These are phyloP conservation scores for Petasospora rhodanensis DNA, from an alignment of 1,139 yeast species.

Conservation along the genomic window DNA sequence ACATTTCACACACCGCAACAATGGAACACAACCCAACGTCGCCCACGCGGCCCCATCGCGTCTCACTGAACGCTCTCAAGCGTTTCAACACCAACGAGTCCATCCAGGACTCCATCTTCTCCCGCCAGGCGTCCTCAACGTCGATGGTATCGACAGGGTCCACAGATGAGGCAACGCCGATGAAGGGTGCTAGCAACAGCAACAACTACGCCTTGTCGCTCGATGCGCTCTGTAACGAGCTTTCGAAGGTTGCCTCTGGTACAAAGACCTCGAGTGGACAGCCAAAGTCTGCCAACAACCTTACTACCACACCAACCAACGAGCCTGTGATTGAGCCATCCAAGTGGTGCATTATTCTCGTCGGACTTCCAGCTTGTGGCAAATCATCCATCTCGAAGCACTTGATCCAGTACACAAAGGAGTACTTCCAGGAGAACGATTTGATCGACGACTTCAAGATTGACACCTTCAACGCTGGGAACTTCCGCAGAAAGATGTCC, in stretches of 20 bases:
- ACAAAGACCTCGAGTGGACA: slow-evolving; percentile 10
- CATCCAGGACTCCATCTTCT: slow-evolving; percentile 17
- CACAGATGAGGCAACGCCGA: too few species aligned
- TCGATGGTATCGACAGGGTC: slow-evolving; percentile 18
- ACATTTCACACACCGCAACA: background rate
- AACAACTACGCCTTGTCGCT: slow-evolving; percentile 6
- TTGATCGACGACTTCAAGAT: slow-evolving; percentile 28
- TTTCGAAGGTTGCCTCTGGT: slow-evolving; percentile 6
- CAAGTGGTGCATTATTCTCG: slow-evolving; percentile 44
- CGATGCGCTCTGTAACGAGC: slow-evolving; percentile 17
- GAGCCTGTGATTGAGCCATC: slow-evolving; percentile 16
- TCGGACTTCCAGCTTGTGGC: slow-evolving; percentile 71
- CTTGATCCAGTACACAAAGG: slow-evolving; percentile 38
- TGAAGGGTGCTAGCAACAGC: too few species aligned
- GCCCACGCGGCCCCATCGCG: slow-evolving; percentile 1
- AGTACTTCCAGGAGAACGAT: slow-evolving; percentile 9
- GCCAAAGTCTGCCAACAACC: slow-evolving; percentile 17
- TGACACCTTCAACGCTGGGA: slow-evolving; percentile 51
- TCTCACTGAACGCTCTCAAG: slow-evolving; percentile 11
- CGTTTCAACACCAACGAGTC: slow-evolving; percentile 25
- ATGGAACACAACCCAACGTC: slow-evolving; percentile 2
- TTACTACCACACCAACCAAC: slow-evolving; percentile 25
- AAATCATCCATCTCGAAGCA: slow-evolving; percentile 61
- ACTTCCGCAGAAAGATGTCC: slow-evolving; percentile 42
- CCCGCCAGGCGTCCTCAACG: slow-evolving; percentile 23